Evolutionary conservation across 148 eudicot genomes (phyloP).

Genomic region (Amaranthus hypochondriacus): DNA sequence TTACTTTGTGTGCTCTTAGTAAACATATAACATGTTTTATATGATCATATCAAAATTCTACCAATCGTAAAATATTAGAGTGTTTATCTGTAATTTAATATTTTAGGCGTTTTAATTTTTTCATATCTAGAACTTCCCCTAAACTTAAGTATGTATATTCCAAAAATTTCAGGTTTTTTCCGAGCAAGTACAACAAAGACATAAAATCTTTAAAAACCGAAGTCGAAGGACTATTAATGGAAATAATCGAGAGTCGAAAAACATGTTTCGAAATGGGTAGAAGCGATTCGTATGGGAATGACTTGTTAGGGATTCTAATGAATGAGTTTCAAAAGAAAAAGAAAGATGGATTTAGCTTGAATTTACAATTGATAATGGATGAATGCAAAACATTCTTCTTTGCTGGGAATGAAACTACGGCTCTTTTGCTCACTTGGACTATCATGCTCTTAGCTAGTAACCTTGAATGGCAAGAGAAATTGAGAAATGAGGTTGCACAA

Average conservation of each 20-base stretch:
- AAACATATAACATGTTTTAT: too few relatives aligned
- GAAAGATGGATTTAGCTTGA: conserved; percentile 35
- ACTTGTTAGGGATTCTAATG: conserved; percentile 64
- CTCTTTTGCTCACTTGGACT: conserved; percentile 82
- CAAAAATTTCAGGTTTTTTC: conserved; percentile 54
- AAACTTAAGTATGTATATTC: too few relatives aligned
- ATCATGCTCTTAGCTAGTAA: conserved; percentile 72
- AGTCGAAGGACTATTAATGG: conserved; percentile 65
- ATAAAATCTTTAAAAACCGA: conserved; percentile 64
- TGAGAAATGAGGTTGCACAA: conserved; percentile 46
- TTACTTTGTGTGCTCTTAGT: too few relatives aligned
- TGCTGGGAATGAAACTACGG: conserved; percentile 80
- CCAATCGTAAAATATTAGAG: too few relatives aligned
- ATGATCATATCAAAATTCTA: too few relatives aligned
- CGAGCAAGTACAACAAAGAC: conserved; percentile 83
- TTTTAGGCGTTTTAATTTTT: too few relatives aligned
- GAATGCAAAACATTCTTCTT: conserved; percentile 87
- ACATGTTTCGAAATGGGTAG: conserved; percentile 60
- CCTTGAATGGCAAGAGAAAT: conserved; percentile 62
- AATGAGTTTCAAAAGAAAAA: conserved; percentile 60
- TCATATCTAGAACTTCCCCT: too few relatives aligned
- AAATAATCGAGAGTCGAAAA: conserved; percentile 68
- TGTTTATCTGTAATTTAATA: too few relatives aligned
- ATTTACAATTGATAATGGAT: conserved; percentile 78
- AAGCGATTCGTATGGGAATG: conserved; percentile 69